These are phyloP conservation scores for Mycena vitilis DNA, from an alignment of 768 basidiomycete genomes.

Conservation along the genomic window DNA sequence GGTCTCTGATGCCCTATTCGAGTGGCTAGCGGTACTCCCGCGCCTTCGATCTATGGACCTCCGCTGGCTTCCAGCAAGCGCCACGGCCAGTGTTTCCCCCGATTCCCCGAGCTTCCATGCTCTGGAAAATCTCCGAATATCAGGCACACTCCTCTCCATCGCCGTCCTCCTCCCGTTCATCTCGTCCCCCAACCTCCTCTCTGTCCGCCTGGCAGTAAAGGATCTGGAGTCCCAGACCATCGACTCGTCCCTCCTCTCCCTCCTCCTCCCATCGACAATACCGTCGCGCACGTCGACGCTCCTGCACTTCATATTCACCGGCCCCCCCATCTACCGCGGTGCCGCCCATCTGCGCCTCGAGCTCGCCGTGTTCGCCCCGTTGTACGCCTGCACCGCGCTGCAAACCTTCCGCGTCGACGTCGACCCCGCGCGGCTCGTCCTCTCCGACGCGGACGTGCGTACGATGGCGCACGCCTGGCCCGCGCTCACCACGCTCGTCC, in stretches of 20 bases:
- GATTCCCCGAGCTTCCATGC: constrained; percentile 17
- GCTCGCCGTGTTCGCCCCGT: constrained; percentile 28
- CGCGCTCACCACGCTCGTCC: constrained; percentile 6
- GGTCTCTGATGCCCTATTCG: constrained; percentile 10
- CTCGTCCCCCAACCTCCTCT: constrained; percentile 28
- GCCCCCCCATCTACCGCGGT: not conserved
- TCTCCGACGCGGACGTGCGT: constrained; percentile 28
- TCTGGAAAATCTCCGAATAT: constrained; percentile 26
- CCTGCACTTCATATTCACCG: constrained; percentile 26
- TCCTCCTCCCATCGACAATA: constrained; percentile 20
- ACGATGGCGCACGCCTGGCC: constrained; percentile 35
- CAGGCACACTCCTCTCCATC: constrained; percentile 27
- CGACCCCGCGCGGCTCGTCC: constrained; percentile 14
- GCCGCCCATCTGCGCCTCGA: constrained; percentile 4
- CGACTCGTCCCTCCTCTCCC: constrained; percentile 4
- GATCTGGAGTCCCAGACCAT: constrained; percentile 12
- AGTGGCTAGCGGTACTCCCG: constrained; percentile 24
- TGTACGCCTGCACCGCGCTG: constrained; percentile 27
- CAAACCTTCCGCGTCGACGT: constrained; percentile 33
- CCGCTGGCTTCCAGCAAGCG: constrained; percentile 18
- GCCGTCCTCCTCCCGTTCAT: constrained; percentile 19
- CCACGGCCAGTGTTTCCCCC: not conserved
- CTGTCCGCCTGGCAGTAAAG: constrained; percentile 18
- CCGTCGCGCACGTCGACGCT: constrained; percentile 26
- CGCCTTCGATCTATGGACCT: constrained; percentile 32